Evolutionary conservation across 768 basidiomycete genomes (phyloP).

Genomic region (Xerocomellus chrysenteron): DNA sequence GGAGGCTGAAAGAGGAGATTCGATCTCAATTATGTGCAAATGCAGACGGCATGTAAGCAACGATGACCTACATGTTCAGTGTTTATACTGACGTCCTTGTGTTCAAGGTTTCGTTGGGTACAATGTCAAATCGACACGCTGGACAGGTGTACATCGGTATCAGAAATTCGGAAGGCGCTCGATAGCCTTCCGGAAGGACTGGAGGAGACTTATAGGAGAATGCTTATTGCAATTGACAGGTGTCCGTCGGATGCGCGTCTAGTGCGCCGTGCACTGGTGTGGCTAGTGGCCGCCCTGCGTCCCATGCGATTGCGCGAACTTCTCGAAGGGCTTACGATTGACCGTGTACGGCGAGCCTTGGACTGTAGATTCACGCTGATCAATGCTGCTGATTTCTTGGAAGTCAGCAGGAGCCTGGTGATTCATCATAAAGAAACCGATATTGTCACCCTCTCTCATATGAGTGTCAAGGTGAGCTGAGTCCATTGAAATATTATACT

Average conservation of each 20-base stretch:
- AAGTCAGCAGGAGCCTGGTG: constrained; percentile 6
- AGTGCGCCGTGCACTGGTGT: constrained; percentile 7
- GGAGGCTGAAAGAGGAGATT: constrained; percentile 9
- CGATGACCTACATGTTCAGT: background rate
- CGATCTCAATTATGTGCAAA: background rate
- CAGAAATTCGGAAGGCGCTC: constrained; percentile 1
- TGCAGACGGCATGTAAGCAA: constrained; percentile 21
- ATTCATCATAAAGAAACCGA: constrained; percentile 10
- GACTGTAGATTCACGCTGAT: background rate
- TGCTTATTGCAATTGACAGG: constrained; percentile 10
- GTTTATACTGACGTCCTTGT: background rate
- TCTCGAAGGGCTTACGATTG: constrained; percentile 7
- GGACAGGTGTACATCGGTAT: background rate
- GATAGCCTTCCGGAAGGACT: constrained; percentile 15
- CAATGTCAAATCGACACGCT: constrained; percentile 17
- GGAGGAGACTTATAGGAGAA: constrained; percentile 25
- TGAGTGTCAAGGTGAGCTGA: constrained; percentile 16
- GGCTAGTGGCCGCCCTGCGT: constrained; percentile 9
- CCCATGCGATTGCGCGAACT: constrained; percentile 12
- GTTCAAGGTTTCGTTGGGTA: constrained; percentile 16
- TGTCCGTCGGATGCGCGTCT: background rate
- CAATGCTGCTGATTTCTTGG: background rate
- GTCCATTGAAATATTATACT: no score
- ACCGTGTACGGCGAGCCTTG: background rate
- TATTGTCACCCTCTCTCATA: constrained; percentile 9